Conservation (phyloP, 306 rosid genomes). For the Oemleria cerasiformis region DNA sequence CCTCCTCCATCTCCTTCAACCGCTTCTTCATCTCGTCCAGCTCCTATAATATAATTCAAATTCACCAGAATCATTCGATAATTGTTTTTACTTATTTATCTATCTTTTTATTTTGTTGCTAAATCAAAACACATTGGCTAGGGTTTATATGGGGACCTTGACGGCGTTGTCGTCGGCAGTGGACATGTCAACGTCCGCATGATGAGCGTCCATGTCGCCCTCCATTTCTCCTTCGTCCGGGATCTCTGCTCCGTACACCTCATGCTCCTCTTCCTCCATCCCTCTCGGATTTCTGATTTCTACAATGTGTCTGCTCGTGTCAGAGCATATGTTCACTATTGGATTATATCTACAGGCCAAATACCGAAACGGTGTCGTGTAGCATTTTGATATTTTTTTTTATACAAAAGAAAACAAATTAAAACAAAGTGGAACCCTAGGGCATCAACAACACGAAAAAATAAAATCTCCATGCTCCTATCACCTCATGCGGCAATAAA, state of each 20-base stretch:
- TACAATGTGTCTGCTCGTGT: neutral
- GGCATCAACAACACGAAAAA: no score
- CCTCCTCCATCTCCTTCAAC: slow-evolving; percentile 92
- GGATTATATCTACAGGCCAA: neutral
- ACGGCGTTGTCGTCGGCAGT: slow-evolving; percentile 73
- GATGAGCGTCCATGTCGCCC: slow-evolving; percentile 46
- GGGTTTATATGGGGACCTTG: slow-evolving; percentile 46
- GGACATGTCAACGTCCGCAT: slow-evolving; percentile 70
- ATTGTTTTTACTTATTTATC: neutral
- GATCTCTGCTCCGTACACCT: slow-evolving; percentile 95
- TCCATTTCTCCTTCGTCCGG: slow-evolving; percentile 81
- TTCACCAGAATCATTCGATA: neutral
- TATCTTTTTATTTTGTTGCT: neutral
- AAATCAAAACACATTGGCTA: neutral
- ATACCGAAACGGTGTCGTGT: neutral
- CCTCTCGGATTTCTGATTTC: neutral
- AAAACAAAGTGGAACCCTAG: no score
- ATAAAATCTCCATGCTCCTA: no score
- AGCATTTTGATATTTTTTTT: neutral
- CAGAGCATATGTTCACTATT: neutral
- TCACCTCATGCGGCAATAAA: no score
- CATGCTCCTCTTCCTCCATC: slow-evolving; percentile 92
- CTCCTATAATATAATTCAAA: slow-evolving; percentile 36
- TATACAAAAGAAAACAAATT: no score
- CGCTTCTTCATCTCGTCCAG: slow-evolving; percentile 95